Conservation (phyloP, 768 basidiomycete genomes). For the Glaciozyma martinii region DNA sequence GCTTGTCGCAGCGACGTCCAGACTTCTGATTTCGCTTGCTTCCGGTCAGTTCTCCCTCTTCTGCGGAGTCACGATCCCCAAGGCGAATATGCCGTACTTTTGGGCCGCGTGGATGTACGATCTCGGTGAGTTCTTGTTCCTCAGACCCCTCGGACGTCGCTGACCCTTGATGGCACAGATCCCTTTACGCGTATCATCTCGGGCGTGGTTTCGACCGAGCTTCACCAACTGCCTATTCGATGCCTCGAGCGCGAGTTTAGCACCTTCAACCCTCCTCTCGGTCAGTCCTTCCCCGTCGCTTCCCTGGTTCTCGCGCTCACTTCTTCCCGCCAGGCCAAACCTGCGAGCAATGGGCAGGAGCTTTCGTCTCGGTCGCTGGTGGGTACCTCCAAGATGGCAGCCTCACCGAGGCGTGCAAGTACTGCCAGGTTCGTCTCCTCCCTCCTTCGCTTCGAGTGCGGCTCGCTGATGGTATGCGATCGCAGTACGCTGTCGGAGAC, state of each 20-base stretch:
- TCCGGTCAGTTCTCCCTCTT: slow-evolving; percentile 47
- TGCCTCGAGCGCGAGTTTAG: slow-evolving; percentile 54
- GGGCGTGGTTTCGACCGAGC: not conserved
- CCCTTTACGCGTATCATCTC: slow-evolving; percentile 23
- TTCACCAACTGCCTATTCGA: slow-evolving; percentile 34
- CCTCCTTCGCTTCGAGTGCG: too few species aligned
- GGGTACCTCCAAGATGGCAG: slow-evolving; percentile 47
- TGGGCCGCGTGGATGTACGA: slow-evolving; percentile 45
- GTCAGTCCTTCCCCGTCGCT: slow-evolving; percentile 22
- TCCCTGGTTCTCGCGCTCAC: too few species aligned
- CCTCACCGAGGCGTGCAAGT: not conserved
- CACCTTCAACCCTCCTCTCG: slow-evolving; percentile 51
- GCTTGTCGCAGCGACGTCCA: slow-evolving; percentile 27
- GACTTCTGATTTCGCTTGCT: not conserved
- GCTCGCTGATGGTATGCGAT: too few species aligned
- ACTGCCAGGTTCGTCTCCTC: not conserved
- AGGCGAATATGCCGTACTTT: slow-evolving; percentile 54
- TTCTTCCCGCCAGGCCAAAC: slow-evolving; percentile 35
- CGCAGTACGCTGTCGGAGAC: slow-evolving; percentile 48
- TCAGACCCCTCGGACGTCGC: not conserved
- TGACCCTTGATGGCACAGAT: not conserved
- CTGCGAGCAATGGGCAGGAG: slow-evolving; percentile 39
- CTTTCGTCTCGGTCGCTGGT: slow-evolving; percentile 48
- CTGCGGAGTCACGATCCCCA: slow-evolving; percentile 72
- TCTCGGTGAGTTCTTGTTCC: slow-evolving; percentile 43